Base-by-base conservation (phyloP, 139 green algal species). In the Chlamydomonas sphaeroides region DNA sequence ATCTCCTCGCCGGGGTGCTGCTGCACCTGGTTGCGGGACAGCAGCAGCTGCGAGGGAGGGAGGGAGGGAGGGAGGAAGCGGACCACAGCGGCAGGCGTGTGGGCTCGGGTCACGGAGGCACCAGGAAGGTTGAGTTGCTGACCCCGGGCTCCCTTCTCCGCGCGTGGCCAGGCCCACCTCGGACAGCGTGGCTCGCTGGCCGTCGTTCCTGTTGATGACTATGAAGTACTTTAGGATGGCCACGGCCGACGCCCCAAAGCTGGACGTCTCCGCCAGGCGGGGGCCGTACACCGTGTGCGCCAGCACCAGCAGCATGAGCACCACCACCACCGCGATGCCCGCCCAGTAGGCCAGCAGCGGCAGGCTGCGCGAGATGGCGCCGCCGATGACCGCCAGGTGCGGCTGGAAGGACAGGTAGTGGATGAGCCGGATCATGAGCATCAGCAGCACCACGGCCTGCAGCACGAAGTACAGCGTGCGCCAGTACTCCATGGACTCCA, bases 371-470 rank as follows among this genome's bases (percentile, higher is more conserved):
- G 61, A 25, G 20, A 89, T n/a, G 35, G 79, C 69, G 61, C 79
- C 79, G 49, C 65, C 71, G 15, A 89, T 71, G 7, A 86, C 38
- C 1, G 79, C 65, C 45, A 89, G 79, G 25, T 80, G 79, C 26
- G 85, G 85, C 85, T 89, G 85, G 73, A 89, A 89, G 42, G 79
- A 61, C 3, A 86, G 23, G 78, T 89, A 83, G 41, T 80, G 38
- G 39, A 89, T 83, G 23, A 89, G 79, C 63, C 82, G 56, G 5
- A 86, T 17, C 85, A 89, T 84, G 14, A 89, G 74, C 85, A 89
- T 68, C 30, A 80, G 18, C 57, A 89, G 73, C 42, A 89, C 79
- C 26, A 89, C 3, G 42, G 48, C 45, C 66, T 89, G 79, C 73
- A 86, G 66, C 21, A 84, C 30, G 66, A 63, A 75, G 80, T 89